phyloP scores from a whole-genome alignment of 2,329 filamentous ascomycete genomes.

The Fusarium sp. region DNA sequence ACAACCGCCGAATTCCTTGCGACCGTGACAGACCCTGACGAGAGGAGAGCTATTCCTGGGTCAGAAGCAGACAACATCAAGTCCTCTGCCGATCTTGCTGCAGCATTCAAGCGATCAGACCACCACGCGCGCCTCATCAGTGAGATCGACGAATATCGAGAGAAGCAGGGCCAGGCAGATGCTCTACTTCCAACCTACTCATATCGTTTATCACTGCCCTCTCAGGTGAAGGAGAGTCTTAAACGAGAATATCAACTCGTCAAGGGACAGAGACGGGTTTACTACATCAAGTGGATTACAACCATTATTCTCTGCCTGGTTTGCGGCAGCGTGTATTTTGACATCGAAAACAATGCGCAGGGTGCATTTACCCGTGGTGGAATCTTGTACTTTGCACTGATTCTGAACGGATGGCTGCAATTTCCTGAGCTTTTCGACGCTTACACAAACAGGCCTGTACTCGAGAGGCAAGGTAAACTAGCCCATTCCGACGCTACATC shows the following conservation, averaged over 20 bases:
- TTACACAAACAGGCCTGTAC: background rate
- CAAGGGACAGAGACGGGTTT: background rate
- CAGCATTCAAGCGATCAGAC: background rate
- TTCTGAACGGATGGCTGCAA: background rate
- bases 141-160: background rate
- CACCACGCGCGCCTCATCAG: background rate
- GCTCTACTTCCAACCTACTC: background rate
- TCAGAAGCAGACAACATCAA: background rate
- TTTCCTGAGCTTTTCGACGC: background rate
- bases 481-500: fast-evolving
- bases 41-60: background rate
- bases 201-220: background rate
- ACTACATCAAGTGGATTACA: background rate
- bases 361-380: background rate
- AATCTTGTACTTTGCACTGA: background rate
- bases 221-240: background rate
- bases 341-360: background rate
- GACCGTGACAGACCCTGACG: background rate
- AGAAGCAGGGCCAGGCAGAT: background rate
- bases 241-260: background rate
- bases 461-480: background rate
- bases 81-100: background rate
- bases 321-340: background rate
- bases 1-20: background rate
- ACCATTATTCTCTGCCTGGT: background rate